Evolutionary conservation across 805 yeast species (phyloP).

Genomic region (Spathaspora gorwiae): DNA sequence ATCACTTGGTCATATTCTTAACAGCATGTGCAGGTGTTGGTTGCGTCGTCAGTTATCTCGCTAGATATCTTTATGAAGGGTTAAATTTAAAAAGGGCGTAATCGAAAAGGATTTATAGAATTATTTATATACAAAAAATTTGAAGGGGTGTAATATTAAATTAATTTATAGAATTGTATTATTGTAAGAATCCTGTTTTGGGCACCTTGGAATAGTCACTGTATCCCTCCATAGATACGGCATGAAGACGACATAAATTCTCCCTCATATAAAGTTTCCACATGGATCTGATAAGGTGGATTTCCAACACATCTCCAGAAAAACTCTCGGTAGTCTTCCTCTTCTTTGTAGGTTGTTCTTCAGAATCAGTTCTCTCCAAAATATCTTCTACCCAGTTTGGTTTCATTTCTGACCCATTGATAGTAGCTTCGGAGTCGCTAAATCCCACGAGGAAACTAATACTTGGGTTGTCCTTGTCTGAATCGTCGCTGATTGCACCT

Average conservation of each 20-base stretch:
- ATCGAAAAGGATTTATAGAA: neutral
- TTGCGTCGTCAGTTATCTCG: conserved; percentile 14
- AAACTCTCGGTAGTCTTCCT: conserved; percentile 9
- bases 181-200: neutral
- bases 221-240: conserved; percentile 25
- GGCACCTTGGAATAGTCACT: conserved; percentile 15
- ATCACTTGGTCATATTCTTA: conserved; percentile 21
- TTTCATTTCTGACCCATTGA: conserved; percentile 34
- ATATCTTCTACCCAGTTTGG: conserved; percentile 31
- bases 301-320: conserved; percentile 38
- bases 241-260: conserved; percentile 20
- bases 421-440: conserved; percentile 22
- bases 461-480: conserved; percentile 13
- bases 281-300: conserved; percentile 38
- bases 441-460: conserved; percentile 22
- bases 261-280: conserved; percentile 35
- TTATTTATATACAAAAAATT: neutral
- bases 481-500: conserved; percentile 12
- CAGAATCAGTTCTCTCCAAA: conserved; percentile 11
- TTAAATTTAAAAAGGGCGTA: conserved; percentile 9
- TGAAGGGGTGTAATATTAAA: conserved; percentile 1
- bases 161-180: neutral
- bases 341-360: conserved; percentile 1
- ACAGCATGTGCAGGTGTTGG: conserved; percentile 17
- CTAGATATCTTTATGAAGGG: conserved; percentile 22